Conservation (phyloP, 1,139 yeast genomes). For the Cylindricascospora bacillispora region DNA sequence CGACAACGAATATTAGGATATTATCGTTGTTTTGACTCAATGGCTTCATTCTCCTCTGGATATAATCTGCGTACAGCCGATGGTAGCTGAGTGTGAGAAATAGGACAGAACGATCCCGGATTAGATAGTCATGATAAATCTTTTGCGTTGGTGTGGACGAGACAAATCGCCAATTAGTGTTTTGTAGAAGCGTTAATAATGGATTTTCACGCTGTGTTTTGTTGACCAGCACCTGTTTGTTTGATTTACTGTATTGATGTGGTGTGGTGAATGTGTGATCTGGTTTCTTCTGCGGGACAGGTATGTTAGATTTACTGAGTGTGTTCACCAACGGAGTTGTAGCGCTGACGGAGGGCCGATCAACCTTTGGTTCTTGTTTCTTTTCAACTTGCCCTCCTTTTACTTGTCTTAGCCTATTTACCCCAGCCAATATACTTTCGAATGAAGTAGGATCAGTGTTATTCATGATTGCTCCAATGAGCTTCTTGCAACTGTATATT, state of each 20-base stretch:
- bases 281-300: neutral
- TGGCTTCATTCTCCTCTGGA: constrained; percentile 55
- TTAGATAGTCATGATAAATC: constrained; percentile 53
- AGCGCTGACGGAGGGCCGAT: neutral
- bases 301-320: neutral
- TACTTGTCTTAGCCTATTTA: constrained; percentile 33
- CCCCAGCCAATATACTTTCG: constrained; percentile 52
- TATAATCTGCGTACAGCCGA: constrained; percentile 77
- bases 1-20: constrained; percentile 61
- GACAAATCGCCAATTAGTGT: constrained; percentile 40
- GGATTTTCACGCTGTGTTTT: constrained; percentile 52
- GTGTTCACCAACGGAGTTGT: neutral
- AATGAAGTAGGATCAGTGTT: constrained; percentile 45
- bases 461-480: constrained; percentile 12
- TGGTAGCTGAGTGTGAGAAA: constrained; percentile 74
- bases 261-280: no score
- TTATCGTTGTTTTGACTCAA: constrained; percentile 42
- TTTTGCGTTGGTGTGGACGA: constrained; percentile 28
- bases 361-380: neutral
- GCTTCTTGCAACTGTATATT: neutral
- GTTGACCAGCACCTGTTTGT: constrained; percentile 33
- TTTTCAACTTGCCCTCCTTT: constrained; percentile 8
- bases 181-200: constrained; percentile 34
- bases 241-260: constrained; percentile 3
- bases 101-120: constrained; percentile 50